Evolutionary conservation across 345 rosid genomes (phyloP), one percentile per base, ranked within the genome.

Genomic region (Turnera subulata): DNA sequence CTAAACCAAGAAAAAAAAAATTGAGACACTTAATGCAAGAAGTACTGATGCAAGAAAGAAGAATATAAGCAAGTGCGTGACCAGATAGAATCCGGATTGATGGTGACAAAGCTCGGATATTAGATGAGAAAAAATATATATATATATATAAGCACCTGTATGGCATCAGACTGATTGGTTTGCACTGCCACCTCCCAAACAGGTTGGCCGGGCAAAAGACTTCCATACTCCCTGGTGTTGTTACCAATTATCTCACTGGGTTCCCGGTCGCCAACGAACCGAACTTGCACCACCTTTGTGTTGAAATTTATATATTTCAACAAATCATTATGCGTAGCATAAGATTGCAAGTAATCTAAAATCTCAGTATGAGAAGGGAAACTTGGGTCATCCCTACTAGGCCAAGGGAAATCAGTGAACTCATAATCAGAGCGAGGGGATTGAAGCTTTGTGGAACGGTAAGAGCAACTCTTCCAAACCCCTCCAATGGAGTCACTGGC

Each of bases 351-450:
- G 84, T 88, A 92, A 13, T 84, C 87, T 53, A 86, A 46, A 18
- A 92, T 64, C 77, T 88, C 93, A 33, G 55, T 11, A 57, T 86
- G 71, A 39, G 85, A 70, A 23, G 98, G 98, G 55, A 86, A 88
- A 69, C 33, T 59, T 1, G 81, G 62, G 15, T 81, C 89, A 39
- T 86, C 91, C 64, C 96, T 76, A 14, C 80, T 73, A 22, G 83
- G 84, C 98, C 98, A 91, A 2, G 82, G 89, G 44, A 84, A 86
- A 55, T 91, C 98, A n/a, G 90, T 68, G 78, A 88, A 91, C 75
- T 91, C 95, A 32, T 88, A 91, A 64, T 74, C 83, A 11, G 46
- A 54, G 55, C 93, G 87, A 29, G 73, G 49, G 21, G 96, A 84
- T 55, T 91, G 98, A 52, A 91, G 88, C 55, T 81, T 88, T 38